phyloP scores from a whole-genome alignment of 768 basidiomycete genomes.

The Hygrophoropsis aurantiaca region DNA sequence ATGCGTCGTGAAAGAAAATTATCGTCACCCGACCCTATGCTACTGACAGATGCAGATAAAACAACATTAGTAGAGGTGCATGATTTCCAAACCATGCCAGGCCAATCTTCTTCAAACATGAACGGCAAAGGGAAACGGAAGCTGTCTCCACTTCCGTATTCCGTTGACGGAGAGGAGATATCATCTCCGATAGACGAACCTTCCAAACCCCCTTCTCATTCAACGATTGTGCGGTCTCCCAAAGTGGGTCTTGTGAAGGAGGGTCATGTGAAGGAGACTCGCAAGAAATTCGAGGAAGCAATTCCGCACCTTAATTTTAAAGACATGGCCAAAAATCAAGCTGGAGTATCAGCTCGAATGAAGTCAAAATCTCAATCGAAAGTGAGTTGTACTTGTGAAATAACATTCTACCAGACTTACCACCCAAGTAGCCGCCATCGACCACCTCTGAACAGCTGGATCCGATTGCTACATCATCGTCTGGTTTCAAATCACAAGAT shows the following conservation, averaged over 20 bases:
- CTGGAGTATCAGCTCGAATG: constrained; percentile 16
- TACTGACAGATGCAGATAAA: neutral
- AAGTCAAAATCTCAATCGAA: constrained; percentile 23
- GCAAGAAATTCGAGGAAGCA: constrained; percentile 7
- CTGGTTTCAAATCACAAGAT: constrained; percentile 12
- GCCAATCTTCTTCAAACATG: neutral
- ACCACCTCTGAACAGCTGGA: constrained; percentile 9
- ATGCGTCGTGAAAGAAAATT: constrained; percentile 10
- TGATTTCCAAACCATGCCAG: constrained; percentile 22
- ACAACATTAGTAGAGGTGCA: constrained; percentile 5
- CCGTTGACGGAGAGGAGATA: constrained; percentile 7
- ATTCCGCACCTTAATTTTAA: constrained; percentile 8
- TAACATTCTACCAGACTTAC: neutral
- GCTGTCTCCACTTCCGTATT: constrained; percentile 7
- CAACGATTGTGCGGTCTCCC: neutral
- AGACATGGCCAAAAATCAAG: neutral
- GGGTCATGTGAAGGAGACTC: constrained; percentile 15
- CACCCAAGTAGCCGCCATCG: neutral
- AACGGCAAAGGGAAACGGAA: constrained; percentile 21
- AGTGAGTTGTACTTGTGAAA: constrained; percentile 5
- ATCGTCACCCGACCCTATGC: constrained; percentile 23
- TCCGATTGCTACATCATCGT: constrained; percentile 26
- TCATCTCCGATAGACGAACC: constrained; percentile 20
- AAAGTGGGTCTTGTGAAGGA: constrained; percentile 4
- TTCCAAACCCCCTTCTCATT: neutral